Evolutionary conservation across 2,329 filamentous ascomycete genomes (phyloP).

Genomic region (Penicillium sp.): DNA sequence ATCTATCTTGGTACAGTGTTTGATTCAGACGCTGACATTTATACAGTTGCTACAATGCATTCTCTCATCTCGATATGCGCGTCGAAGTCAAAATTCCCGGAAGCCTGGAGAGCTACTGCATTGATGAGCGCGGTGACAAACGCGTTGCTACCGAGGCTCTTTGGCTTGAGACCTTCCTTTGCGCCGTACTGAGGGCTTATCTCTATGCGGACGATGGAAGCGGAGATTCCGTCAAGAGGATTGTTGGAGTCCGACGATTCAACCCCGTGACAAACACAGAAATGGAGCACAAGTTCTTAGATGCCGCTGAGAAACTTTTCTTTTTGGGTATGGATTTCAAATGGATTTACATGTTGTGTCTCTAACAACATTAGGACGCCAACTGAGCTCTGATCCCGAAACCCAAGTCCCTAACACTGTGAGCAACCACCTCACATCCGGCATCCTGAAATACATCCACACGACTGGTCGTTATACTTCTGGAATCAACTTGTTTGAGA

Average conservation of each 20-base stretch:
- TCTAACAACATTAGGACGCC: slow-evolving; percentile 64
- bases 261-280: slow-evolving; percentile 99
- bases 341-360: not conserved
- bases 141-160: slow-evolving; percentile 87
- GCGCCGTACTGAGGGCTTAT: slow-evolving; percentile 89
- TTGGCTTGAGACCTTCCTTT: slow-evolving; percentile 97
- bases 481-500: slow-evolving; percentile 96
- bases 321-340: slow-evolving; percentile 65
- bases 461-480: slow-evolving; percentile 93
- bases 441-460: slow-evolving; percentile 88
- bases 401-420: slow-evolving; percentile 97
- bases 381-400: slow-evolving; percentile 92
- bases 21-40: slow-evolving; percentile 13
- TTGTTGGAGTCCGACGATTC: slow-evolving; percentile 94
- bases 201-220: slow-evolving; percentile 95
- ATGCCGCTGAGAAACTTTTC: slow-evolving; percentile 91
- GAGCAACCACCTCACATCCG: slow-evolving; percentile 92
- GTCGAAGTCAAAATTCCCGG: slow-evolving; percentile 97
- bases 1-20: not conserved
- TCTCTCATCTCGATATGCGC: slow-evolving; percentile 96
- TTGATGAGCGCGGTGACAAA: slow-evolving; percentile 95
- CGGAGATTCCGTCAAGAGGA: slow-evolving; percentile 91
- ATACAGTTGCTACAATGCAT: slow-evolving; percentile 93
- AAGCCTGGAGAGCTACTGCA: slow-evolving; percentile 93
- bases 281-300: slow-evolving; percentile 91